Base-by-base conservation (phyloP, 1,284 basidiomycete species). In the Kalmanozyma brasiliensis region DNA sequence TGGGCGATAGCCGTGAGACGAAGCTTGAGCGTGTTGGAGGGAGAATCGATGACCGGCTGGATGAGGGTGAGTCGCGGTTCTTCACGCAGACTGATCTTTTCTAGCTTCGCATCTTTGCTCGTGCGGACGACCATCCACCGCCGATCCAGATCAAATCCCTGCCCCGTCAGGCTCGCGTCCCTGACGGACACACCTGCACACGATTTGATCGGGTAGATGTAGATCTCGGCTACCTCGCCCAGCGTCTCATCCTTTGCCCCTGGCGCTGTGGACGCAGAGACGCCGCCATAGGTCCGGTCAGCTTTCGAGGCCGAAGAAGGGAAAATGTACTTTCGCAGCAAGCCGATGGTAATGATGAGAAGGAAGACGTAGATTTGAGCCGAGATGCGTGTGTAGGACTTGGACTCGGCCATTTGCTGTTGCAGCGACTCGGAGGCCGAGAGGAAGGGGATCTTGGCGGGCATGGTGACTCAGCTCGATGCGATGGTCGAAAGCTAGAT, bases 161-260 rank as follows among this genome's bases (percentile, higher is more conserved):
- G 73, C 11, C 23, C 17, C 1, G 55, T 68, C 14, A 76, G 24
- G 0, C 46, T 11, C 3, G 59, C 53, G 1, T 34, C 22, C 6
- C 43, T 1, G 3, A 78, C 51, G 10, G 52, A 43, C 7, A 67
- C 43, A 16, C 64, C 71, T 0, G 65, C 62, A 23, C 76, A 76
- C 7, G 61, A 67, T 46, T 78, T 78, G 52, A 78, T 68, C 5
- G 76, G 74, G 23, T 78, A 76, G 44, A 78, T 47, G 38, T 51
- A 58, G 29, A 78, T 60, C n/a, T 42, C 44, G 8, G 60, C 44
- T 2, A 78, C 49, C 30, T 63, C 52, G 19, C 72, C 76, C 13
- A 73, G n/a, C 17, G 48, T 60, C 35, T 77, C 74, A 23, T 69
- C 72, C 29, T 75, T 55, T 0, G 47, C 52, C 1, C 69, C 74